A percentile compares a stretch with the other conserved stretches of the same genome.
These are phyloP conservation scores for Boletus bicolor DNA, from an alignment of 768 basidiomycete genomes.

Conservation along the genomic window DNA sequence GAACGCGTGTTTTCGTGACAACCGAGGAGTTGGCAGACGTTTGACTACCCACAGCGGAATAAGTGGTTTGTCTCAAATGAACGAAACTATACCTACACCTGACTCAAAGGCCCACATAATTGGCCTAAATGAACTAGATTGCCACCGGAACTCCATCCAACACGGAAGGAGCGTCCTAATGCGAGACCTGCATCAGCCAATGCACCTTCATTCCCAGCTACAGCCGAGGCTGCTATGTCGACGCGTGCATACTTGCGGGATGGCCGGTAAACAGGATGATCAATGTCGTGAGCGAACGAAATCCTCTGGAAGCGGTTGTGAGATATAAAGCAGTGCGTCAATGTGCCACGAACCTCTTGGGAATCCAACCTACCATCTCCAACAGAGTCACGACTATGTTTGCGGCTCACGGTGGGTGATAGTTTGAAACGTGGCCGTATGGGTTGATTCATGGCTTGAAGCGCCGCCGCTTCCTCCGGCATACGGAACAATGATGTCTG, in stretches of 20 bases:
- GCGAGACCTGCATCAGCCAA: conserved; percentile 81
- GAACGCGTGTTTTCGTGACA: conserved; percentile 50
- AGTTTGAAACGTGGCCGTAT: conserved; percentile 34
- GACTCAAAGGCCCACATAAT: conserved; percentile 56
- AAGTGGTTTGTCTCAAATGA: conserved; percentile 1
- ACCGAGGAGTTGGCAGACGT: conserved; percentile 60
- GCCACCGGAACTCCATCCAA: conserved; percentile 86
- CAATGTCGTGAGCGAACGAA: conserved; percentile 75
- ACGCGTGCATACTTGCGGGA: conserved; percentile 79
- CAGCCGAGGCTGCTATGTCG: conserved; percentile 61
- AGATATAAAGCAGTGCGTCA: conserved; percentile 1
- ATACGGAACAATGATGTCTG: conserved; percentile 81
- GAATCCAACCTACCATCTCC: conserved; percentile 65
- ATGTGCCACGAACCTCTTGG: conserved; percentile 48
- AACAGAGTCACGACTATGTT: conserved; percentile 77
- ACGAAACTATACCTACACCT: conserved; percentile 43
- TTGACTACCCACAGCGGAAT: conserved; percentile 36
- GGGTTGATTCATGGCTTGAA: conserved; percentile 51
- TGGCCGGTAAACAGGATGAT: conserved; percentile 66
- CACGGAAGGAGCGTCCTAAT: conserved; percentile 83
- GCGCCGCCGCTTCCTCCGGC: conserved; percentile 68
- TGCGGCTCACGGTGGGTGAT: conserved; percentile 47
- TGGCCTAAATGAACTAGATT: conserved; percentile 72
- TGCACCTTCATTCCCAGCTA: conserved; percentile 59
- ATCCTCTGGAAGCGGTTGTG: conserved; percentile 48